Evolutionary conservation across 1,139 yeast genomes (phyloP), one percentile per base, ranked within the genome.

Genomic region (Geotrichum cucujoidarum): DNA sequence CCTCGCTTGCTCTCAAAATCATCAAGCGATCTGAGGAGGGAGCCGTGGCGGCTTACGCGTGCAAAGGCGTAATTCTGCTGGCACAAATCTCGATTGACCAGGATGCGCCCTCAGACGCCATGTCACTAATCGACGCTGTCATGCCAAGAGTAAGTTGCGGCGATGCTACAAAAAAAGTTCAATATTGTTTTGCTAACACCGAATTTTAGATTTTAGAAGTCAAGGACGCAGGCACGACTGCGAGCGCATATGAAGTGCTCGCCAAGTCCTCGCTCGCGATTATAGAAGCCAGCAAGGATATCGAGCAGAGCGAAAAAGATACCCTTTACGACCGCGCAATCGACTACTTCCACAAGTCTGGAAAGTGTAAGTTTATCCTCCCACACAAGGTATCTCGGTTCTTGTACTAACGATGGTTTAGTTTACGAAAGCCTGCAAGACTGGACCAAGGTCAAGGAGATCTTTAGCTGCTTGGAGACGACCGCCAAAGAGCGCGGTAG

Each of bases 11-110:
- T 1, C 38, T 60, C 18, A 53, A 54, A 37, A 35, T 55, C 29
- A 50, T 59, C 21, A 49, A 51, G 30, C 37, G 54, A 27, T 61
- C 66, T 2, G 59, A 57, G 27, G 47, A 53, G 27, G 52, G 54
- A 0, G 53, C 55, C 10, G 31, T 61, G n/a, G 47, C 57, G 2
- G 54, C 59, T 3, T 43, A 52, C 8, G 57, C 56, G 10, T 49
- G 57, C 16, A 64, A 61, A 37, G 57, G 64, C 1, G 48, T 59
- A 6, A 51, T 60, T 7, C 45, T 60, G 7, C 45, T 62, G 33
- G 53, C 61, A 7, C 38, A 41, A n/a, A 53, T 62, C 8, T 54
- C 60, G 34, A 53, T 48, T 27, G 43, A 50, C 20, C 53, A 54
- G 16, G 53, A 48, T 10, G 50, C 56, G 31, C 53, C 53, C 25